phyloP scores from a whole-genome alignment of 768 basidiomycete genomes.

The Dentipellis fragilis region DNA sequence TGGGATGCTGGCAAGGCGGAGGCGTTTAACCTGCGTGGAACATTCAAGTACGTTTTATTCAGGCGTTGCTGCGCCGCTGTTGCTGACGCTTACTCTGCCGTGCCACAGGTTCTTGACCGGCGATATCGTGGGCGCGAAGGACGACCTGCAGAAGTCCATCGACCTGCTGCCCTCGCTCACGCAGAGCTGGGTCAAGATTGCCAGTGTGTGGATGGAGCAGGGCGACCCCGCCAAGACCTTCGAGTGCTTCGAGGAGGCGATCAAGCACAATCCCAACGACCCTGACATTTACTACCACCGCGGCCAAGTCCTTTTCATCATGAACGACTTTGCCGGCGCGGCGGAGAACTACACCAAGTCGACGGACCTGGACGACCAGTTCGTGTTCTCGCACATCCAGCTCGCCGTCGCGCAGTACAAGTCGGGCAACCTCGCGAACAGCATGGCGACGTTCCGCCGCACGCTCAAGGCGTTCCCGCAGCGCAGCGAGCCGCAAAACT shows the following conservation, averaged over 20 bases:
- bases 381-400: constrained; percentile 97
- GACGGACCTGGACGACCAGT: constrained; percentile 72
- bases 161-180: constrained; percentile 58
- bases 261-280: constrained; percentile 71
- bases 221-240: constrained; percentile 74
- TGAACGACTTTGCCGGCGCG: constrained; percentile 79
- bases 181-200: constrained; percentile 92
- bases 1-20: constrained; percentile 69
- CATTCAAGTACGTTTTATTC: constrained; percentile 67
- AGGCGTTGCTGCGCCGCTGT: too few species aligned
- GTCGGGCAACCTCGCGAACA: constrained; percentile 60
- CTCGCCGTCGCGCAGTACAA: constrained; percentile 97
- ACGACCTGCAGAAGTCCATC: constrained; percentile 72
- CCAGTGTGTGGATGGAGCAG: constrained; percentile 95
- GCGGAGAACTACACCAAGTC: constrained; percentile 89
- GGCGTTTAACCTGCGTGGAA: constrained; percentile 87
- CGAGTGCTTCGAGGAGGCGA: constrained; percentile 85
- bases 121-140: constrained; percentile 73
- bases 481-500: constrained; percentile 85
- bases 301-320: constrained; percentile 96
- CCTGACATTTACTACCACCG: constrained; percentile 98
- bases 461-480: constrained; percentile 81
- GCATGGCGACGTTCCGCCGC: constrained; percentile 85
- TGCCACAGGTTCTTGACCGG: constrained; percentile 77
- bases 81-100: background rate